Conservation (phyloP, 164 flowering plant species). For the Stephania japonica region DNA sequence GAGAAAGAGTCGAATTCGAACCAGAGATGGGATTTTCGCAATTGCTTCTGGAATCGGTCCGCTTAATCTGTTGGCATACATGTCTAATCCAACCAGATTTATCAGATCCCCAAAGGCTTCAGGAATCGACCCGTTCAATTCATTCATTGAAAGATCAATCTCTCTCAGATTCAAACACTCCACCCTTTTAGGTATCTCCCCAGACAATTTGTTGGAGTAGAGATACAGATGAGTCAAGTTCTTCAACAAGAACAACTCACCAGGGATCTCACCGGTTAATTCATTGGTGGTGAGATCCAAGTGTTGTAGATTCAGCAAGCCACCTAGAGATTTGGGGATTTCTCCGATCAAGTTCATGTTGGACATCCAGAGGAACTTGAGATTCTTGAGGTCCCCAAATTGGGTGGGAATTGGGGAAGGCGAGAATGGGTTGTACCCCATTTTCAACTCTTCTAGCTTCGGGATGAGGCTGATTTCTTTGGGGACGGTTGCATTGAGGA, state of each 20-base stretch:
- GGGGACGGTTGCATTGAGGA: slow-evolving; percentile 53
- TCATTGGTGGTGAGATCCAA: slow-evolving; percentile 49
- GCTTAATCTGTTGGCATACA: slow-evolving; percentile 38
- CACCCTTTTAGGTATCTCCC: slow-evolving; percentile 44
- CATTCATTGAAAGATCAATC: slow-evolving; percentile 51
- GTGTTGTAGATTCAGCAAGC: slow-evolving; percentile 31
- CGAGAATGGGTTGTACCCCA: slow-evolving; percentile 35
- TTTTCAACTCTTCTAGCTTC: slow-evolving; percentile 32
- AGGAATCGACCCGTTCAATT: slow-evolving; percentile 60
- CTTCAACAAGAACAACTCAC: slow-evolving; percentile 43
- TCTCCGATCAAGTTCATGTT: slow-evolving; percentile 46
- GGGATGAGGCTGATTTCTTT: slow-evolving; percentile 49
- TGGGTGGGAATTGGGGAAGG: slow-evolving; percentile 38
- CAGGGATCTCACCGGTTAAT: slow-evolving; percentile 49
- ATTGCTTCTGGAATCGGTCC: slow-evolving; percentile 43
- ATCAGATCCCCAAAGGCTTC: slow-evolving; percentile 44
- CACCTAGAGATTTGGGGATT: slow-evolving; percentile 40
- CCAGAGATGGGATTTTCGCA: slow-evolving; percentile 24
- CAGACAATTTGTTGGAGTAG: slow-evolving; percentile 40
- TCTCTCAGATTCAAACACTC: slow-evolving; percentile 30
- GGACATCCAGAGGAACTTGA: slow-evolving; percentile 34
- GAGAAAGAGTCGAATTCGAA: slow-evolving; percentile 24
- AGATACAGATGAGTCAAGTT: slow-evolving; percentile 42
- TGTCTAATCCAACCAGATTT: slow-evolving; percentile 22
- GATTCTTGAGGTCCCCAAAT: slow-evolving; percentile 44